phyloP scores from a whole-genome alignment of 2,329 filamentous ascomycete species.

The Colletotrichum spinosum region DNA sequence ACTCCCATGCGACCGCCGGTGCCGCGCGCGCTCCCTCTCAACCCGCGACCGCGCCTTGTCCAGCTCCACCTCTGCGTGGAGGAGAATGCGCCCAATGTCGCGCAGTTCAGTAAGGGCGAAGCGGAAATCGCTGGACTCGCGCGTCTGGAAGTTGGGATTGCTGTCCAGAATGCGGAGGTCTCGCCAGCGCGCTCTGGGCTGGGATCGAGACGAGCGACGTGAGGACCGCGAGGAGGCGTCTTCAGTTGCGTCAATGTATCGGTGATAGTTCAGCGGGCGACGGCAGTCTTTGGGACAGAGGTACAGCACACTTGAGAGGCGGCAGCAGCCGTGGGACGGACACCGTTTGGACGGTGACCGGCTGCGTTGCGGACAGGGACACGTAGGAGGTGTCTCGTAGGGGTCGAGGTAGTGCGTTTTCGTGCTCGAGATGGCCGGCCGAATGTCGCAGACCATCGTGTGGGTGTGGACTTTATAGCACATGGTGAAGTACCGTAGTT shows the following conservation, averaged over 20 bases:
- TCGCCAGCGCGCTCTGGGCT: constrained; percentile 11
- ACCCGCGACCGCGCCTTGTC: constrained; percentile 16
- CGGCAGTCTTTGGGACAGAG: constrained; percentile 36
- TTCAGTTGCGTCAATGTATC: background rate
- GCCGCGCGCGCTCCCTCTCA: constrained; percentile 14
- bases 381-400: constrained; percentile 39
- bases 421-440: constrained; percentile 43
- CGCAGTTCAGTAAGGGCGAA: constrained; percentile 22
- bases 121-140: constrained; percentile 17
- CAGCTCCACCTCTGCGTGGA: constrained; percentile 14
- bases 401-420: constrained; percentile 40
- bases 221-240: constrained; percentile 37
- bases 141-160: constrained; percentile 12
- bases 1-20: constrained; percentile 10
- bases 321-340: constrained; percentile 44
- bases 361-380: constrained; percentile 38
- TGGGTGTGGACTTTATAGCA: constrained; percentile 42
- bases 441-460: constrained; percentile 44
- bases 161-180: constrained; percentile 29
- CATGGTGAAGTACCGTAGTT: constrained; percentile 13
- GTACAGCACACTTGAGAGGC: constrained; percentile 32
- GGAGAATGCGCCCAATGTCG: constrained; percentile 27
- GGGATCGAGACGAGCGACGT: constrained; percentile 38
- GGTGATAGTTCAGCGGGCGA: constrained; percentile 19
- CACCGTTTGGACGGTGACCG: constrained; percentile 37